These are phyloP conservation scores for Zychaea mexicana DNA, from an alignment of 371 early-diverging fungal species.

Conservation along the genomic window DNA sequence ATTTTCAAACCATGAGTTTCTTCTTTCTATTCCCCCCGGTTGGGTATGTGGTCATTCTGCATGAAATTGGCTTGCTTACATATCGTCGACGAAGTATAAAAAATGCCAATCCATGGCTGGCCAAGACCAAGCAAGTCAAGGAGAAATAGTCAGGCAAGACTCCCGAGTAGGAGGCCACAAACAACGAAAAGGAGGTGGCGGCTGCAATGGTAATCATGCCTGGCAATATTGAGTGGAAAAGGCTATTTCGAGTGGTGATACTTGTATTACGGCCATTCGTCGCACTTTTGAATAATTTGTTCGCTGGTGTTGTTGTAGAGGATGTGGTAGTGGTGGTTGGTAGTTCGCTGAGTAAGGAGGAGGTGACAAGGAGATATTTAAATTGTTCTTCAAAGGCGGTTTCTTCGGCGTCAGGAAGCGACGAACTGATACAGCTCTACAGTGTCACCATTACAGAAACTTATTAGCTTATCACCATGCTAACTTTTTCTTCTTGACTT, in stretches of 20 bases:
- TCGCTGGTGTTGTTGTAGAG: background rate
- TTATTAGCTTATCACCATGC: no score
- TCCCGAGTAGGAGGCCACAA: background rate
- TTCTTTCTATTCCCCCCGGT: background rate
- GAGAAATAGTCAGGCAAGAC: background rate
- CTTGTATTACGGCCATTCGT: background rate
- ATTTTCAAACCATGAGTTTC: background rate
- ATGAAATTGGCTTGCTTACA: slow-evolving; percentile 1
- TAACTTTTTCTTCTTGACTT: no score
- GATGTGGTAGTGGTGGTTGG: slow-evolving; percentile 23
- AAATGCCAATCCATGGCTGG: slow-evolving; percentile 2
- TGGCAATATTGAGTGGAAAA: background rate
- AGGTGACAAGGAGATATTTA: slow-evolving; percentile 57
- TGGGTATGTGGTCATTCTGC: background rate
- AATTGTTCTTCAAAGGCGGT: slow-evolving; percentile 62
- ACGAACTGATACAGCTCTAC: slow-evolving; percentile 28
- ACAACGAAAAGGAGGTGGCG: slow-evolving; percentile 11
- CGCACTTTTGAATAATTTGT: background rate
- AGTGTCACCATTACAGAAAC: no score
- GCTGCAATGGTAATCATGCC: slow-evolving; percentile 3
- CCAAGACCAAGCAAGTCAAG: background rate
- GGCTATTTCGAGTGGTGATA: background rate
- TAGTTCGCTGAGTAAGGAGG: slow-evolving; percentile 46
- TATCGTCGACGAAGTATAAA: slow-evolving; percentile 11
- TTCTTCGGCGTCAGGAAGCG: slow-evolving; percentile 50